A percentile compares a stretch with the other conserved stretches of the same genome.
Evolutionary conservation across 805 yeast species (phyloP).

Genomic region (Cyberlindnera mycetangii): DNA sequence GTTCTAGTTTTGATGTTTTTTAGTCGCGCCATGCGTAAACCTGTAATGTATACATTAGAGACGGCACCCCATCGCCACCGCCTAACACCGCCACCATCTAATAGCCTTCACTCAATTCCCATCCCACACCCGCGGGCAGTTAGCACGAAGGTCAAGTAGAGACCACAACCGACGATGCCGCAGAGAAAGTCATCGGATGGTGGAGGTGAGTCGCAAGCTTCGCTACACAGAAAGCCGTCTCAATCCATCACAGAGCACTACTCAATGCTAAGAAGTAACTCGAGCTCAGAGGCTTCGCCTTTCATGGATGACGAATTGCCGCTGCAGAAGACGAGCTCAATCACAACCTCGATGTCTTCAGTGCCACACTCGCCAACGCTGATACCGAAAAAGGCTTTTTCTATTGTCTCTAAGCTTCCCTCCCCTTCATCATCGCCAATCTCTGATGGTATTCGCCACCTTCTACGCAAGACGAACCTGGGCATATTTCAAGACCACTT

Average conservation of each 20-base stretch:
- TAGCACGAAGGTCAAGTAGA: too few relatives aligned
- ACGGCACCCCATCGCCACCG: too few relatives aligned
- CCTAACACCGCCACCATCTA: too few relatives aligned
- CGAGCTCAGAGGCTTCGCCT: constrained; percentile 4
- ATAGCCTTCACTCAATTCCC: too few relatives aligned
- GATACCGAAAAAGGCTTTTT: constrained; percentile 15
- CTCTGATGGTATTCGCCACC: constrained; percentile 9
- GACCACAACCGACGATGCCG: background rate
- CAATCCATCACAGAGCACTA: constrained; percentile 19
- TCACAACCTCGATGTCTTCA: background rate
- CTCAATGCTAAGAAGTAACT: constrained; percentile 17
- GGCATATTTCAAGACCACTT: constrained; percentile 9
- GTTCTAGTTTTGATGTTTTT: too few relatives aligned
- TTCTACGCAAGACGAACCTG: constrained; percentile 20
- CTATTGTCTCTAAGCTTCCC: constrained; percentile 17
- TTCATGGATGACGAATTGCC: background rate
- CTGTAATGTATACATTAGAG: too few relatives aligned
- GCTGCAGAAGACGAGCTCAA: background rate
- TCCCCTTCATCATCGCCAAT: constrained; percentile 13
- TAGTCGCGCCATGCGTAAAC: too few relatives aligned
- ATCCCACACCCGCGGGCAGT: too few relatives aligned
- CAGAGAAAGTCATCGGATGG: background rate
- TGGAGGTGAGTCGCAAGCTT: background rate
- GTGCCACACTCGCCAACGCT: constrained; percentile 9
- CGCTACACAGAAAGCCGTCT: constrained; percentile 3